A percentile compares a stretch with the other conserved stretches of the same genome.
phyloP scores from a whole-genome alignment of 495 filamentous ascomycete genomes.

The Talaromyces nanjingensis region DNA sequence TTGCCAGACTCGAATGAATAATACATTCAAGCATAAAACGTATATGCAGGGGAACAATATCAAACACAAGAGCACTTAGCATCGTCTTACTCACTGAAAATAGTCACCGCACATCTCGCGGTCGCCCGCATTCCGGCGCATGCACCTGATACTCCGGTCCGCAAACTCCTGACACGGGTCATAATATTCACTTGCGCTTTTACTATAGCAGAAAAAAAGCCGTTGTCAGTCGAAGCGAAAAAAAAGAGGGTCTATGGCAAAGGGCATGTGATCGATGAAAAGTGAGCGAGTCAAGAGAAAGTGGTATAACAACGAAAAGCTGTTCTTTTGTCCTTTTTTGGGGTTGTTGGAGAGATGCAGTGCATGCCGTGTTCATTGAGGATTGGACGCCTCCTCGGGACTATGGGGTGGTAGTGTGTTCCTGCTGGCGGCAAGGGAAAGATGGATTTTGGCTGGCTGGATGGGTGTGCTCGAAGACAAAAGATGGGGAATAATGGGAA shows the following conservation, averaged over 20 bases:
- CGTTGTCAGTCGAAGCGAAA: background rate
- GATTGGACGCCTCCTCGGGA: background rate
- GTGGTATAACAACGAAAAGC: background rate
- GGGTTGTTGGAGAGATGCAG: background rate
- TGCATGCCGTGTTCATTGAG: conserved; percentile 4
- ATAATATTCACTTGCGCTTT: conserved; percentile 75
- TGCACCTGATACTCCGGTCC: conserved; percentile 71
- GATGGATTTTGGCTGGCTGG: background rate
- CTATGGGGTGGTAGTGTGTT: background rate
- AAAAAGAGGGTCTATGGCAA: background rate
- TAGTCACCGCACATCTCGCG: conserved; percentile 85
- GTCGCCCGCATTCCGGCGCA: conserved; percentile 80
- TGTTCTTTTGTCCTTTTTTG: background rate
- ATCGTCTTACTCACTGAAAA: conserved; percentile 64
- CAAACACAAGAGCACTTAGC: background rate
- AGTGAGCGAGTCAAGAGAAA: background rate
- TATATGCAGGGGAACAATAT: background rate
- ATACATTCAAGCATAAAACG: background rate
- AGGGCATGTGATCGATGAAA: background rate
- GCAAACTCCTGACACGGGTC: conserved; percentile 96
- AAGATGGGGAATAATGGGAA: background rate
- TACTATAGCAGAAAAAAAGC: conserved; percentile 45
- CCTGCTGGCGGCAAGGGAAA: background rate
- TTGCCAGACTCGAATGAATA: background rate
- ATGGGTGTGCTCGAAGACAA: background rate